phyloP scores from a whole-genome alignment of 441 rosid species.

The Flueggea neowawraea region DNA sequence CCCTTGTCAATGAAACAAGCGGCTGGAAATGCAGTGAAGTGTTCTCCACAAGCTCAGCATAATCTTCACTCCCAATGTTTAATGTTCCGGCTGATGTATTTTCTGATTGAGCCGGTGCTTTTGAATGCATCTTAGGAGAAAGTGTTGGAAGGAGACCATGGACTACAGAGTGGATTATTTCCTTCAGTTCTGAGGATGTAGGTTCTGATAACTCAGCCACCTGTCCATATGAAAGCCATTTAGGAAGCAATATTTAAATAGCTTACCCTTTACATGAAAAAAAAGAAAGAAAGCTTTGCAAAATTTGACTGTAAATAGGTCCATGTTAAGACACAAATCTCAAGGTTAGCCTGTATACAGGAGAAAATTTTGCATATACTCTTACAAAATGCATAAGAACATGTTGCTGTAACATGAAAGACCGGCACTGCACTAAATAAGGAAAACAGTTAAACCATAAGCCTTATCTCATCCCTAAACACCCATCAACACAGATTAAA shows the following conservation, averaged over 20 bases:
- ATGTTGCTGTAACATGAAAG: slow-evolving; percentile 15
- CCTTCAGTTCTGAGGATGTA: slow-evolving; percentile 65
- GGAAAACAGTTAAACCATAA: background rate
- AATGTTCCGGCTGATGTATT: slow-evolving; percentile 38
- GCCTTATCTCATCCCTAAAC: slow-evolving; percentile 15
- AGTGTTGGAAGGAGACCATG: slow-evolving; percentile 94
- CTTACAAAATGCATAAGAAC: background rate
- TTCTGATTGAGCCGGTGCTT: slow-evolving; percentile 60
- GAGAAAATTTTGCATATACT: too few relatives aligned
- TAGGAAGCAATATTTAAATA: slow-evolving; percentile 1
- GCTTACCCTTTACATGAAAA: background rate
- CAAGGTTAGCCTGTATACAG: background rate
- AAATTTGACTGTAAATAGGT: background rate
- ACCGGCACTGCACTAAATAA: slow-evolving; percentile 8
- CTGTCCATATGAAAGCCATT: slow-evolving; percentile 30
- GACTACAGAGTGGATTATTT: slow-evolving; percentile 68
- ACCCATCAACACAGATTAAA: slow-evolving; percentile 13
- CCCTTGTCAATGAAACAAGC: slow-evolving; percentile 69
- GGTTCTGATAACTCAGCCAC: slow-evolving; percentile 96
- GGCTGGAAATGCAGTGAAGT: slow-evolving; percentile 87
- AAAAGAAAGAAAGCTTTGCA: slow-evolving; percentile 7
- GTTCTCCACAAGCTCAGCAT: slow-evolving; percentile 74
- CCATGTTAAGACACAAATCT: background rate
- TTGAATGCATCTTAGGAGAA: slow-evolving; percentile 85
- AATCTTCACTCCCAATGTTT: slow-evolving; percentile 53